Evolutionary conservation across 371 early-diverging fungal genomes (phyloP).

Genomic region (Rhizoclosmatium hyalinum): DNA sequence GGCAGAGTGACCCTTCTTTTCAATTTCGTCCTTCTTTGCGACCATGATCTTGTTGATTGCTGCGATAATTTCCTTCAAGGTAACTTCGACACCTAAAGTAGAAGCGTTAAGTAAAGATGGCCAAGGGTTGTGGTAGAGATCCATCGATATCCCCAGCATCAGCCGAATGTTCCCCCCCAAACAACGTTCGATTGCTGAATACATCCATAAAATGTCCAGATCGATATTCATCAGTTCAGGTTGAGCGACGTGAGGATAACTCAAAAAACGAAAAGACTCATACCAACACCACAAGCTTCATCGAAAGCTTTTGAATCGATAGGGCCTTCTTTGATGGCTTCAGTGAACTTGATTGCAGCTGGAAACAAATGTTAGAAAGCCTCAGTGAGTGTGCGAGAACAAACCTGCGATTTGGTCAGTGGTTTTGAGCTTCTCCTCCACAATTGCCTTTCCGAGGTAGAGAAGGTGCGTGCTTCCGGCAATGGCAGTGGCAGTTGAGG

Average conservation of each 20-base stretch:
- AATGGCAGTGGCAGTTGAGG: conserved; percentile 82
- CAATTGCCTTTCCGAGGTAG: conserved; percentile 80
- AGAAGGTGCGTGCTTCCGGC: conserved; percentile 71
- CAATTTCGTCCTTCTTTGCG: conserved; percentile 72
- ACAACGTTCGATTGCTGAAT: too few species aligned
- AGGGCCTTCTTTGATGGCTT: conserved; percentile 54
- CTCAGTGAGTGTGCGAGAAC: conserved; percentile 1
- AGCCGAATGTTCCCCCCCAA: too few species aligned
- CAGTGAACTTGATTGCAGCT: conserved; percentile 91
- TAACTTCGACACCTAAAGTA: conserved; percentile 75
- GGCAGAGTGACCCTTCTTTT: conserved; percentile 81
- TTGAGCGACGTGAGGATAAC: neutral
- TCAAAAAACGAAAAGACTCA: conserved; percentile 31
- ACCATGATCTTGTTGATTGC: conserved; percentile 44
- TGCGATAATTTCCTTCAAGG: conserved; percentile 49
- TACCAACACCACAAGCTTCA: conserved; percentile 90
- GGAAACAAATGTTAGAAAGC: conserved; percentile 3
- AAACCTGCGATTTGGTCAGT: conserved; percentile 90
- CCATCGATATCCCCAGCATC: neutral
- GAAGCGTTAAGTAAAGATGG: neutral
- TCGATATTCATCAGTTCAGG: too few species aligned
- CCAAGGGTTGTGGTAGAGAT: neutral
- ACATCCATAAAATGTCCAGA: too few species aligned
- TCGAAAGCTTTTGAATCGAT: conserved; percentile 77
- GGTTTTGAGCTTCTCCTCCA: conserved; percentile 71